Evolutionary conservation across 1,284 basidiomycete species (phyloP).

Genomic region (Cryptococcus floricola): DNA sequence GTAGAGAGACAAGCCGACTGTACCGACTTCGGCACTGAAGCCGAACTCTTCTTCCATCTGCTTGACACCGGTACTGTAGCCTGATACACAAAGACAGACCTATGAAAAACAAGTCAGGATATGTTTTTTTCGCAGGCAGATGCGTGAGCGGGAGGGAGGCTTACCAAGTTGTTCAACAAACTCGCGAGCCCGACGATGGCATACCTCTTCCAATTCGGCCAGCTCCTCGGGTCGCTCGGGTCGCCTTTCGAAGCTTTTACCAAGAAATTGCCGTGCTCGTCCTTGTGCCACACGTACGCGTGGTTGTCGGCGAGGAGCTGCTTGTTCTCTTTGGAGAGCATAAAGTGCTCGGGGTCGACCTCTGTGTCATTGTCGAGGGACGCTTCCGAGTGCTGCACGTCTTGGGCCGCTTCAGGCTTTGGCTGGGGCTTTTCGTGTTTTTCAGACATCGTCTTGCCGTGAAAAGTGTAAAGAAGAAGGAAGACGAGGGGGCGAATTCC

Average conservation of each 20-base stretch:
- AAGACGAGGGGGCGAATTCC: background rate
- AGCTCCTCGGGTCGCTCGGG: slow-evolving; percentile 22
- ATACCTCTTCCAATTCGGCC: slow-evolving; percentile 32
- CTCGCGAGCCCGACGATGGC: slow-evolving; percentile 23
- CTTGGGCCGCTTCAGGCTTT: background rate
- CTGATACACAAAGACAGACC: slow-evolving; percentile 32
- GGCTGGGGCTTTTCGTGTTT: background rate
- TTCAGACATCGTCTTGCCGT: background rate
- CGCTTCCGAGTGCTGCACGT: background rate
- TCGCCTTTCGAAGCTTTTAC: slow-evolving; percentile 17
- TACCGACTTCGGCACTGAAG: slow-evolving; percentile 29
- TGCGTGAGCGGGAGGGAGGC: background rate
- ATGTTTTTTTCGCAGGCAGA: background rate
- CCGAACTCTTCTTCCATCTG: slow-evolving; percentile 29
- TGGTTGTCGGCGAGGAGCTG: slow-evolving; percentile 8
- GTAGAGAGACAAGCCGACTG: slow-evolving; percentile 29
- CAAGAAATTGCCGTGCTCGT: slow-evolving; percentile 22
- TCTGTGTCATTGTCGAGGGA: background rate
- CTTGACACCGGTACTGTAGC: slow-evolving; percentile 30
- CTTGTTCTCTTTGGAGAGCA: slow-evolving; percentile 7
- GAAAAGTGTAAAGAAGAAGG: background rate
- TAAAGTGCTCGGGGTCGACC: background rate
- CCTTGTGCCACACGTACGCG: slow-evolving; percentile 16
- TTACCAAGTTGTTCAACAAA: slow-evolving; percentile 28
- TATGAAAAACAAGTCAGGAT: background rate